These are phyloP conservation scores for Boletellus ananas DNA, from an alignment of 768 basidiomycete species.

Conservation along the genomic window DNA sequence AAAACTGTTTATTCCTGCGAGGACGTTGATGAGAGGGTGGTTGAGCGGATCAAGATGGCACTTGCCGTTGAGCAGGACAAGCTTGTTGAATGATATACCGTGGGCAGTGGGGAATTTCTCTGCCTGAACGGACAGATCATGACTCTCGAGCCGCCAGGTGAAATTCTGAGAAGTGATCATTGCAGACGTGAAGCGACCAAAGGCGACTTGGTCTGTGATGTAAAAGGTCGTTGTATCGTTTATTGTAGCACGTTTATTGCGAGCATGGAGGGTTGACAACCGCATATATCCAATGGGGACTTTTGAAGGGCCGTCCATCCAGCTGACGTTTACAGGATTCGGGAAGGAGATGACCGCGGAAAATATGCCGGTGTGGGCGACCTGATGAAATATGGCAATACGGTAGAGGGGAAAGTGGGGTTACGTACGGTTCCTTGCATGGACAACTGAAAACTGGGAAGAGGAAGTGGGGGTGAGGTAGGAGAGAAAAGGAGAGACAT, in stretches of 20 bases:
- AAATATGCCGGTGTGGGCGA: conserved; percentile 64
- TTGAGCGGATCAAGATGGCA: neutral
- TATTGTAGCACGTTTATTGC: conserved; percentile 53
- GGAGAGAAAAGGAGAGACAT: conserved; percentile 18
- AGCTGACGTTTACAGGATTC: conserved; percentile 53
- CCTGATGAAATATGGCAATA: conserved; percentile 32
- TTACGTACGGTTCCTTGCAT: conserved; percentile 52
- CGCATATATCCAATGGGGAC: conserved; percentile 53
- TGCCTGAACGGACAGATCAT: conserved; percentile 60
- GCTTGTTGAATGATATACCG: conserved; percentile 62
- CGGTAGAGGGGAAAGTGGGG: neutral
- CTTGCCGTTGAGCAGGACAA: conserved; percentile 52
- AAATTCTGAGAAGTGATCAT: conserved; percentile 68
- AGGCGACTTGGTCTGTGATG: conserved; percentile 53
- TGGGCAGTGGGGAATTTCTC: conserved; percentile 64
- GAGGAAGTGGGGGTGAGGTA: conserved; percentile 3
- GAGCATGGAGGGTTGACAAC: conserved; percentile 46
- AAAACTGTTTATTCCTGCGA: conserved; percentile 58
- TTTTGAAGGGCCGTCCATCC: conserved; percentile 49
- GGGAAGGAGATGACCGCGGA: conserved; percentile 60
- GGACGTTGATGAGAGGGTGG: neutral
- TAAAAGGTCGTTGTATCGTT: conserved; percentile 58
- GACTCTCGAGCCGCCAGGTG: conserved; percentile 59
- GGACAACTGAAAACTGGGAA: conserved; percentile 45
- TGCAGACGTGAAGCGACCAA: conserved; percentile 55